A percentile compares a stretch with the other conserved stretches of the same genome.
These are phyloP conservation scores for Cladorrhinum samala DNA, from an alignment of 495 filamentous ascomycete genomes.

Conservation along the genomic window DNA sequence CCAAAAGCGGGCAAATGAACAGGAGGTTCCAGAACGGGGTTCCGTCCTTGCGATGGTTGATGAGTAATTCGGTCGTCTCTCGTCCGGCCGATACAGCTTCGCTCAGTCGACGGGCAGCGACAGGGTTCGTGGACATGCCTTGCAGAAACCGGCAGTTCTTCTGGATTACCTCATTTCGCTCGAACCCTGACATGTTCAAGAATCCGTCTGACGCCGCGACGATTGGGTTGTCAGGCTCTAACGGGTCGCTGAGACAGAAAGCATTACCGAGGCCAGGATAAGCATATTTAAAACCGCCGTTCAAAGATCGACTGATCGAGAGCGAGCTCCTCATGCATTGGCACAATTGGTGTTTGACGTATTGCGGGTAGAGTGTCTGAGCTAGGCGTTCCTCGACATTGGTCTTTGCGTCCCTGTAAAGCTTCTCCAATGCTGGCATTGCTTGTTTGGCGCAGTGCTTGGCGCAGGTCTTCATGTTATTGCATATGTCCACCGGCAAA, in stretches of 20 bases:
- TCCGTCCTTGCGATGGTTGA: constrained; percentile 49
- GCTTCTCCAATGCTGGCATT: constrained; percentile 37
- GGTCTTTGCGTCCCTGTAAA: constrained; percentile 40
- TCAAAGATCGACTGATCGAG: constrained; percentile 4
- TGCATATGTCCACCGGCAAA: constrained; percentile 28
- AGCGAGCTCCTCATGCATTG: constrained; percentile 23
- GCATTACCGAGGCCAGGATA: constrained; percentile 33
- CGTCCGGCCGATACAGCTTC: constrained; percentile 33
- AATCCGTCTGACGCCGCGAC: constrained; percentile 48
- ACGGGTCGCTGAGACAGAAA: constrained; percentile 30
- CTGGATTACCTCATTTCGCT: constrained; percentile 39
- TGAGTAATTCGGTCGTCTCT: constrained; percentile 46
- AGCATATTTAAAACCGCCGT: constrained; percentile 12
- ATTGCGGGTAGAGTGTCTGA: constrained; percentile 43
- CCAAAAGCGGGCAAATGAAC: constrained; percentile 45
- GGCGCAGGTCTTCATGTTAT: constrained; percentile 34
- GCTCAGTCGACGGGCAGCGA: constrained; percentile 34
- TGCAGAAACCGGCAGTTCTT: constrained; percentile 50
- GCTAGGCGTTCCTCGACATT: constrained; percentile 39
- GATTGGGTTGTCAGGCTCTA: constrained; percentile 42
- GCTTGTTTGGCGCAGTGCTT: constrained; percentile 32
- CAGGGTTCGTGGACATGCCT: constrained; percentile 39
- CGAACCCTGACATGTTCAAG: constrained; percentile 42
- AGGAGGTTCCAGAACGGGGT: constrained; percentile 52
- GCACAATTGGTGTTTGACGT: constrained; percentile 35